These are phyloP conservation scores for Eucalyptus microcorys DNA, from an alignment of 345 rosid species.

Conservation along the genomic window DNA sequence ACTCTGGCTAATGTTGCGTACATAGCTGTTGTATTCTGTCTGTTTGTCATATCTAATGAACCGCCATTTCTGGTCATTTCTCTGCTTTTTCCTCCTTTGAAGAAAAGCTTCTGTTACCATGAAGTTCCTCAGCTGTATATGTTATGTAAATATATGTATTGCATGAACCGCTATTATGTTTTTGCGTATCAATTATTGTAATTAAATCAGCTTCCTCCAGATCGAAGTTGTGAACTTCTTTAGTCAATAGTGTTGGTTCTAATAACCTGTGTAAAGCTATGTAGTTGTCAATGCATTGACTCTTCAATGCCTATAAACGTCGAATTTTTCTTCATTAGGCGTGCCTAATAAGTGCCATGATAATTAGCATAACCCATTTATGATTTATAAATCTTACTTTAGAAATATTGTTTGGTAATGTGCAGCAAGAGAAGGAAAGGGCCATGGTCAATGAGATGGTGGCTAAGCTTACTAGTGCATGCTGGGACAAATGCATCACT, in stretches of 20 bases:
- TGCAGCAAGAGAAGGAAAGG: constrained; percentile 82
- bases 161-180: neutral
- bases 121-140: neutral
- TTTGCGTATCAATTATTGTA: neutral
- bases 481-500: constrained; percentile 95
- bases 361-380: neutral
- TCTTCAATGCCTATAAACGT: neutral
- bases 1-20: neutral
- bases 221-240: neutral
- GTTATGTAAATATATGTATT: neutral
- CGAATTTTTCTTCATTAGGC: neutral
- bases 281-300: neutral
- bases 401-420: neutral
- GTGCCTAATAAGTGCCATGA: neutral
- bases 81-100: neutral
- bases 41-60: neutral
- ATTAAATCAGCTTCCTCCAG: neutral
- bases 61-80: neutral
- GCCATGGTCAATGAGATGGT: constrained; percentile 82
- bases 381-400: neutral
- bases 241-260: neutral
- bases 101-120: neutral
- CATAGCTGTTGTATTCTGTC: neutral
- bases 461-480: constrained; percentile 63
- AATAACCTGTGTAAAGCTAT: neutral